These are phyloP conservation scores for Fusarium beomiforme DNA, from an alignment of 2,329 filamentous ascomycete genomes.

Conservation along the genomic window DNA sequence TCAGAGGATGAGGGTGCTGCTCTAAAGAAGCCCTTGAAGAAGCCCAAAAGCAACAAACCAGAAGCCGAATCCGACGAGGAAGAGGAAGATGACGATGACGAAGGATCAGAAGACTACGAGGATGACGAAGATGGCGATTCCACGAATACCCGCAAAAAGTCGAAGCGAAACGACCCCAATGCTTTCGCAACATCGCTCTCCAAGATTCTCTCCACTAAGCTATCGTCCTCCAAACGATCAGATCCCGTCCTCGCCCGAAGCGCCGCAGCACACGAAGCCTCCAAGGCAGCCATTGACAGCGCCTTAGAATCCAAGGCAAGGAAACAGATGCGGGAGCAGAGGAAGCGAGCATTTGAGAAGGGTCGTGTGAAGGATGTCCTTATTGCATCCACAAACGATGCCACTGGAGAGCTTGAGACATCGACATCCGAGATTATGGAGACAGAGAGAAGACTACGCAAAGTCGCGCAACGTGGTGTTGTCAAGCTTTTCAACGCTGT, in stretches of 20 bases:
- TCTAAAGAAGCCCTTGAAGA: slow-evolving; percentile 44
- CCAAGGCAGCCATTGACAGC: slow-evolving; percentile 76
- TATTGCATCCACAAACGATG: slow-evolving; percentile 66
- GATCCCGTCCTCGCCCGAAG: slow-evolving; percentile 94
- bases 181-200: slow-evolving; percentile 94
- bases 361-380: slow-evolving; percentile 90
- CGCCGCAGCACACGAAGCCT: slow-evolving; percentile 76
- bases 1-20: slow-evolving; percentile 50
- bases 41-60: slow-evolving; percentile 37
- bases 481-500: slow-evolving; percentile 98
- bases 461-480: slow-evolving; percentile 92
- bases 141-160: slow-evolving; percentile 58
- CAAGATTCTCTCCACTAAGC: slow-evolving; percentile 91
- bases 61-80: slow-evolving; percentile 37
- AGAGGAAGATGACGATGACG: slow-evolving; percentile 35
- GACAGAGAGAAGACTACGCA: slow-evolving; percentile 81
- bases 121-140: slow-evolving; percentile 51
- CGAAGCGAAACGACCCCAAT: slow-evolving; percentile 90
- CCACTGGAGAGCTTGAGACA: slow-evolving; percentile 52
- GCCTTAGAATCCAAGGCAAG: slow-evolving; percentile 85
- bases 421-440: slow-evolving; percentile 69
- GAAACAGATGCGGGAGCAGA: slow-evolving; percentile 82
- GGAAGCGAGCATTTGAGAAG: slow-evolving; percentile 81
- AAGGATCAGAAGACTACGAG: slow-evolving; percentile 50
- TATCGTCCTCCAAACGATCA: slow-evolving; percentile 80